Base-by-base conservation (phyloP, 2,329 filamentous ascomycete genomes). In the Xylaria sp. region DNA sequence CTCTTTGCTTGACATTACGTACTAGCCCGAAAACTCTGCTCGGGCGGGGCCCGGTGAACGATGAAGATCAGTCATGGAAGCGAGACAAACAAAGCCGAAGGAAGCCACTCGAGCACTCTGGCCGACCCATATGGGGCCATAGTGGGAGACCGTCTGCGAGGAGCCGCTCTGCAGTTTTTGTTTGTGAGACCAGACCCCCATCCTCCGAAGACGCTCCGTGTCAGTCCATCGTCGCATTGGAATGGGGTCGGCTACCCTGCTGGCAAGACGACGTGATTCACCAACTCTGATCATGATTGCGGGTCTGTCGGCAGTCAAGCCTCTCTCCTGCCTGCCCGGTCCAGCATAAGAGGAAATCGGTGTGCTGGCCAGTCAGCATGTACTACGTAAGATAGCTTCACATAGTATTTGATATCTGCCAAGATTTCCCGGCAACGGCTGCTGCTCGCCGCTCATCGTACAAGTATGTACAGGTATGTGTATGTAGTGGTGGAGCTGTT, bases 1-100 rank as follows among this genome's bases (percentile, higher is more conserved):
- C 62, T 65, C 66, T 61, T 64, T 48, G 41, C 51, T 59, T 65
- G 12, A 46, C 33, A 70, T 70, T 70, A 70, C 65, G 68, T 65
- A 70, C 64, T 62, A 55, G 52, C 48, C 49, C 39, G 36, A 56
- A 43, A 69, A 49, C 13, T 60, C 13, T 60, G 52, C 63, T 3
- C 54, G 46, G 60, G 41, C 49, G 31, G 62, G 25, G 10, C 51
- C 48, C 18, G 20, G 13, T 55, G 23, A 31, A 25, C 20, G 52
- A 62, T 18, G 48, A 28, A 28, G 51, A 61, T 59, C 23, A 55
- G 54, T 60, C 13, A 52, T 51, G 58, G 41, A 60, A 66, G 58
- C 66, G 23, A 59, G 28, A 33, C 61, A 67, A 71, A 33, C 61
- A 67, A 71, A 57, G 64, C 66, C 65, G 67, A 71, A 25, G 60